These are phyloP conservation scores for Hanseniaspora nectarophila DNA, from an alignment of 805 yeast species.

Conservation along the genomic window DNA sequence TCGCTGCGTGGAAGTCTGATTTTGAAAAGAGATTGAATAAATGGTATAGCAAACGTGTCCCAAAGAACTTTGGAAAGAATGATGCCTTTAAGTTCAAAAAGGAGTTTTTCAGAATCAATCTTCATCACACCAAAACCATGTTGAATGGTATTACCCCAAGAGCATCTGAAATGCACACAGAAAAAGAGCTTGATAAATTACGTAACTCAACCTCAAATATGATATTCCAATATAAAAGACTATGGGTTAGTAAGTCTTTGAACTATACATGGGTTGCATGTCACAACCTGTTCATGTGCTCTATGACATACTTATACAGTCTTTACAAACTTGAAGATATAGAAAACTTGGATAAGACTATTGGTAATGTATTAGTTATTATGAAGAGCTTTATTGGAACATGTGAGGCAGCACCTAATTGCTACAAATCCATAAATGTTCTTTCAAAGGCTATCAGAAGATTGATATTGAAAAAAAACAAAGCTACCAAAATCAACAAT, in stretches of 20 bases:
- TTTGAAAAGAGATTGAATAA: constrained; percentile 41
- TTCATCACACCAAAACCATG: constrained; percentile 59
- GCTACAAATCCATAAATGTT: constrained; percentile 60
- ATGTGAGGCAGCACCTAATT: constrained; percentile 68
- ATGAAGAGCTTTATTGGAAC: constrained; percentile 49
- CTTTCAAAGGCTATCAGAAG: constrained; percentile 57
- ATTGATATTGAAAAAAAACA: constrained; percentile 20
- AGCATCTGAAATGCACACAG: constrained; percentile 38
- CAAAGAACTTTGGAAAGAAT: constrained; percentile 46
- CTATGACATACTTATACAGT: constrained; percentile 69
- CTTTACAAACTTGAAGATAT: constrained; percentile 44
- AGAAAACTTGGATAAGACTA: constrained; percentile 39
- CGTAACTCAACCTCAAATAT: constrained; percentile 55
- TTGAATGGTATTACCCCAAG: constrained; percentile 71
- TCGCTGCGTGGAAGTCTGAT: constrained; percentile 53
- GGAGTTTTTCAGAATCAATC: constrained; percentile 61
- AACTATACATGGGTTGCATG: constrained; percentile 92
- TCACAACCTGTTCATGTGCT: constrained; percentile 79
- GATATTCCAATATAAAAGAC: constrained; percentile 47
- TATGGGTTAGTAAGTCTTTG: constrained; percentile 45
- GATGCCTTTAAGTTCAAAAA: constrained; percentile 58
- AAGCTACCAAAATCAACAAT: neutral
- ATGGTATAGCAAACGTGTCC: constrained; percentile 49
- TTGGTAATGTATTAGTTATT: constrained; percentile 43
- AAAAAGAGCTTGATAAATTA: constrained; percentile 44